A percentile compares a stretch with the other conserved stretches of the same genome.
Evolutionary conservation across 768 basidiomycete species (phyloP).

Genomic region (Amanita brunnescens): DNA sequence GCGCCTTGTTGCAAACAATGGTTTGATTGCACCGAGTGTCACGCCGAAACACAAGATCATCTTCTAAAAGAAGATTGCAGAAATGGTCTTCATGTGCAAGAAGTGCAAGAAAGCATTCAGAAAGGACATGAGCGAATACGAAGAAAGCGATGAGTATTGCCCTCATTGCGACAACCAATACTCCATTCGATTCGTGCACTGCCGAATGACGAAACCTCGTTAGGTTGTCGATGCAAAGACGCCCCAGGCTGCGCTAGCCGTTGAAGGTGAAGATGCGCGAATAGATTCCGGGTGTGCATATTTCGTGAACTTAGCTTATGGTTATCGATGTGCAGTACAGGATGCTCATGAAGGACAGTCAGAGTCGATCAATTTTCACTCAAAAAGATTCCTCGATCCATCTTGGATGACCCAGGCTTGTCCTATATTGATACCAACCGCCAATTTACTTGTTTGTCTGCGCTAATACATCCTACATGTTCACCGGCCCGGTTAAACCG

Average conservation of each 20-base stretch:
- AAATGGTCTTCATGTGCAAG: constrained; percentile 47
- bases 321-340: constrained; percentile 27
- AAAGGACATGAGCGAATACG: constrained; percentile 87
- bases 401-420: not conserved
- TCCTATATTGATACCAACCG: not conserved
- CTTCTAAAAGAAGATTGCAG: constrained; percentile 60
- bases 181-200: no score
- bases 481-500: not conserved
- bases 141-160: constrained; percentile 97
- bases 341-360: constrained; percentile 46
- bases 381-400: constrained; percentile 1
- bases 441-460: not conserved
- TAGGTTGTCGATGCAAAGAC: constrained; percentile 92
- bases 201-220: not conserved
- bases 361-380: constrained; percentile 1
- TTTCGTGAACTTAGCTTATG: not conserved
- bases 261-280: constrained; percentile 89
- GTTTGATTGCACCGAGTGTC: constrained; percentile 97
- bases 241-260: constrained; percentile 73
- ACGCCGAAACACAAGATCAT: constrained; percentile 78
- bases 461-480: not conserved
- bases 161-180: constrained; percentile 99
- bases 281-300: constrained; percentile 70
- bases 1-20: constrained; percentile 97
- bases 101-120: constrained; percentile 84